phyloP scores from a whole-genome alignment of 441 rosid species.

The Pelargonium citronellum region DNA sequence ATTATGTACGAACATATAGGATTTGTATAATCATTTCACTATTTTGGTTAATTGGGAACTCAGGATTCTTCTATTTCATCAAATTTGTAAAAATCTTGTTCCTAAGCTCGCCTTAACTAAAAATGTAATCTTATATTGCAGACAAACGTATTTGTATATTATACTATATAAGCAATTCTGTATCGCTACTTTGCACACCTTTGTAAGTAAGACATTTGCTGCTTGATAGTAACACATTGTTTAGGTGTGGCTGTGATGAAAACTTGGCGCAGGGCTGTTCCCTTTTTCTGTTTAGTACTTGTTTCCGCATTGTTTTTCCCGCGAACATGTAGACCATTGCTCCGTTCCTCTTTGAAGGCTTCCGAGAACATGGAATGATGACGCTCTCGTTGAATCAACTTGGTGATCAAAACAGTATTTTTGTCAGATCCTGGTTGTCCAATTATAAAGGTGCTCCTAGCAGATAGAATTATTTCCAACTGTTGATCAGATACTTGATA shows the following conservation, averaged over 20 bases:
- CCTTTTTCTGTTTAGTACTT: slow-evolving; percentile 13
- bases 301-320: slow-evolving; percentile 1
- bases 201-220: slow-evolving; percentile 36
- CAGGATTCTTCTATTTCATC: not conserved
- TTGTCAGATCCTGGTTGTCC: slow-evolving; percentile 62
- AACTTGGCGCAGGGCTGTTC: slow-evolving; percentile 32
- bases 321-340: not conserved
- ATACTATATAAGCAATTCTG: not conserved
- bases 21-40: not conserved
- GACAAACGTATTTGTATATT: not conserved
- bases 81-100: not conserved
- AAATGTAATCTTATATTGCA: not conserved
- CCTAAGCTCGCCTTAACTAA: not conserved
- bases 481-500: slow-evolving; percentile 44
- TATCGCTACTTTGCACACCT: slow-evolving; percentile 28
- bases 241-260: slow-evolving; percentile 45
- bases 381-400: slow-evolving; percentile 39
- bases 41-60: not conserved
- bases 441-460: slow-evolving; percentile 36
- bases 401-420: slow-evolving; percentile 43
- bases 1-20: not conserved
- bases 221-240: slow-evolving; percentile 42
- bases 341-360: slow-evolving; percentile 20
- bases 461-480: slow-evolving; percentile 30
- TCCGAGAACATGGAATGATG: slow-evolving; percentile 20